A percentile compares a stretch with the other conserved stretches of the same genome.
Conservation (phyloP, 2,329 filamentous ascomycete species). For the Immersiporthe knoxdaviesiana region DNA sequence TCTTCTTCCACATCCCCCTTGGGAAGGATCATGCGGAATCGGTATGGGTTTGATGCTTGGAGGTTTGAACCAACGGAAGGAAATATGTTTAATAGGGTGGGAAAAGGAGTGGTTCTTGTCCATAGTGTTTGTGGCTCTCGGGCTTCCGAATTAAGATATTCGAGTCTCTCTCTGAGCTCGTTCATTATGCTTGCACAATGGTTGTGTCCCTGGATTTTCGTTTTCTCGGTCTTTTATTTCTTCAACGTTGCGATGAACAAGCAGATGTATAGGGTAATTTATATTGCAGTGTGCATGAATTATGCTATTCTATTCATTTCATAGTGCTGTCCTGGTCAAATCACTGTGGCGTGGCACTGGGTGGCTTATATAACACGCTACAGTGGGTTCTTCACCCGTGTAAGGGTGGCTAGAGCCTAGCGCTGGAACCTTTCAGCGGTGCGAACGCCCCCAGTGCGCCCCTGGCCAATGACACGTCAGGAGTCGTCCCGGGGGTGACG, state of each 20-base stretch:
- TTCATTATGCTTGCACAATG: too few relatives aligned
- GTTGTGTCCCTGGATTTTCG: too few relatives aligned
- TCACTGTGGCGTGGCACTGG: too few relatives aligned
- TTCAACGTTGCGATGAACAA: too few relatives aligned
- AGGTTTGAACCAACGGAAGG: neutral
- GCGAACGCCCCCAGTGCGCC: neutral
- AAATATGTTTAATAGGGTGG: neutral
- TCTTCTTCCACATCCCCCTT: too few relatives aligned
- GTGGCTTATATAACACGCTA: too few relatives aligned
- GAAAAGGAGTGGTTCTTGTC: neutral
- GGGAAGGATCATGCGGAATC: neutral
- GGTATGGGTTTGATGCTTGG: neutral
- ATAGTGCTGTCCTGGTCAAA: too few relatives aligned
- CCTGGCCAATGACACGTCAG: conserved; percentile 4
- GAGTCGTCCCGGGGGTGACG: neutral
- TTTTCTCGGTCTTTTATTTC: too few relatives aligned
- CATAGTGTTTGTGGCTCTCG: neutral
- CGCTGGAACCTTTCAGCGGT: neutral
- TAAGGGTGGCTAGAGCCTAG: too few relatives aligned
- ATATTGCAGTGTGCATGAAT: neutral
- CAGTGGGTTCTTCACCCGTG: too few relatives aligned
- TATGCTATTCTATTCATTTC: neutral
- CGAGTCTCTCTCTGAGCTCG: too few relatives aligned
- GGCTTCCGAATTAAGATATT: neutral
- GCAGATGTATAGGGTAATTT: too few relatives aligned